Conservation (phyloP, 768 basidiomycete species). For the Saitozyma sp. region DNA sequence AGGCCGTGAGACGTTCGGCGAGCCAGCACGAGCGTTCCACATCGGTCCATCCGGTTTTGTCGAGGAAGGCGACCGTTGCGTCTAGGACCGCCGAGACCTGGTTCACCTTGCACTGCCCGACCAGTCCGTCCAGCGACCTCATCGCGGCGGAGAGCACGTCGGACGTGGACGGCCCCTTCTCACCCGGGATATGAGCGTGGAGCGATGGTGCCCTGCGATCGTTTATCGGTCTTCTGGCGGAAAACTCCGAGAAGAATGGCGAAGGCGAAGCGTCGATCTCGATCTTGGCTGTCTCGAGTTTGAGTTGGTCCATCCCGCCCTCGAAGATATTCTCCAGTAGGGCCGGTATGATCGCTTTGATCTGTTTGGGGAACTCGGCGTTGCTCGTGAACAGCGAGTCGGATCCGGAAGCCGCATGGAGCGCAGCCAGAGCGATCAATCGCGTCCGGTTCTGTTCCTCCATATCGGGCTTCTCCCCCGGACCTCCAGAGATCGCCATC, state of each 20-base stretch:
- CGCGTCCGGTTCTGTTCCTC: slow-evolving; percentile 78
- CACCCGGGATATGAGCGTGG: slow-evolving; percentile 82
- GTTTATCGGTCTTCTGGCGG: slow-evolving; percentile 67
- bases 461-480: slow-evolving; percentile 58
- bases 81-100: slow-evolving; percentile 75
- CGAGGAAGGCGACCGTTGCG: slow-evolving; percentile 69
- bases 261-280: slow-evolving; percentile 68
- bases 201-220: slow-evolving; percentile 86
- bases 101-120: slow-evolving; percentile 71
- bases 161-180: slow-evolving; percentile 70
- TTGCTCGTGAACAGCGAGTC: slow-evolving; percentile 77
- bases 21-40: slow-evolving; percentile 78
- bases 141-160: slow-evolving; percentile 77
- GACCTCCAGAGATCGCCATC: slow-evolving; percentile 55
- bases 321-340: slow-evolving; percentile 69
- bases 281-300: slow-evolving; percentile 67
- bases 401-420: slow-evolving; percentile 76
- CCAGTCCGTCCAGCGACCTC: slow-evolving; percentile 67
- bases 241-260: slow-evolving; percentile 79
- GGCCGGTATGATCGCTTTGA: slow-evolving; percentile 68
- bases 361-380: slow-evolving; percentile 70
- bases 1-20: slow-evolving; percentile 72
- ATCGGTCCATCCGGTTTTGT: slow-evolving; percentile 65
- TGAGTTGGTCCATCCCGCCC: slow-evolving; percentile 62
- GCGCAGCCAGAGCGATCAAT: slow-evolving; percentile 78